Percentiles rank a stretch among this genome's conserved stretches.
Evolutionary conservation across 139 green algal genomes (phyloP).

Genomic region (Chlorella sorokiniana): DNA sequence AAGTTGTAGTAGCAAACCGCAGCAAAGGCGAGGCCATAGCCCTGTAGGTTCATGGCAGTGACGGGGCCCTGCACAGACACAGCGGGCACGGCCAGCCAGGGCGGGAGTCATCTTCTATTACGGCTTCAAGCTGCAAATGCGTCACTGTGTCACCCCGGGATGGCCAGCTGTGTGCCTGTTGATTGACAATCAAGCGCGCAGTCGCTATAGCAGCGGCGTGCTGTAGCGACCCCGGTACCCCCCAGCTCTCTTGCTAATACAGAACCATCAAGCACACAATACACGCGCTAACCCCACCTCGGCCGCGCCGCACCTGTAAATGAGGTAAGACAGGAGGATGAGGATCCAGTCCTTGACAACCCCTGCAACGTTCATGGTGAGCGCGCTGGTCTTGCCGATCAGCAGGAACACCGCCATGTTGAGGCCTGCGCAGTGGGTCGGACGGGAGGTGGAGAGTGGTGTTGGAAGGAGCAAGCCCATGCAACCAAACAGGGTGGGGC

Average conservation of each 20-base stretch:
- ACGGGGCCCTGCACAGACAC: conserved; percentile 59
- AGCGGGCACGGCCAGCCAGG: too few relatives aligned
- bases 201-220: too few relatives aligned
- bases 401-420: conserved; percentile 93
- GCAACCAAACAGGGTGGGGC: too few relatives aligned
- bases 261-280: too few relatives aligned
- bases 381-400: conserved; percentile 81
- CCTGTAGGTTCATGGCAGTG: conserved; percentile 83
- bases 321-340: conserved; percentile 56
- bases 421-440: conserved; percentile 52
- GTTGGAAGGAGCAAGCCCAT: neutral
- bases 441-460: neutral
- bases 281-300: conserved; percentile 23
- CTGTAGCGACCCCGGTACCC: too few relatives aligned
- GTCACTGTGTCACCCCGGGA: too few relatives aligned
- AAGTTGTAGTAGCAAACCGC: conserved; percentile 44
- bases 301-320: conserved; percentile 57
- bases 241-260: conserved; percentile 19
- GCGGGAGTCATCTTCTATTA: too few relatives aligned
- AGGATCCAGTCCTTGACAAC: conserved; percentile 83
- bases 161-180: too few relatives aligned
- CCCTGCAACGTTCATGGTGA: conserved; percentile 88
- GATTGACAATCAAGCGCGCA: too few relatives aligned
- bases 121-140: too few relatives aligned
- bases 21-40: conserved; percentile 70